These are phyloP conservation scores for Trypanosoma melophagium DNA, from an alignment of 208 protist genomes.

Conservation along the genomic window DNA sequence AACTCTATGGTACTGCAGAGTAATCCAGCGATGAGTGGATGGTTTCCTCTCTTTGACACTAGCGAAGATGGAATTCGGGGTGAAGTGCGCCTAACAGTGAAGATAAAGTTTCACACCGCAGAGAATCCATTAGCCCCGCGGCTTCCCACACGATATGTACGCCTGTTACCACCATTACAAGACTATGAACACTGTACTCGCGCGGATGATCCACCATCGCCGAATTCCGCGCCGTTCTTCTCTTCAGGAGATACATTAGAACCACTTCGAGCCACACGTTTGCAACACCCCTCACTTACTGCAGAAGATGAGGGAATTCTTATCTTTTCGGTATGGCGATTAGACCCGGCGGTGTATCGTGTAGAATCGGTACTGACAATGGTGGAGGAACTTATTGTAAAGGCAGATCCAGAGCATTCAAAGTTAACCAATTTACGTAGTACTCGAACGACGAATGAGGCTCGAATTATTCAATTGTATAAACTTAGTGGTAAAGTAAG, in stretches of 20 bases:
- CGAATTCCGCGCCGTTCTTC: slow-evolving; percentile 1
- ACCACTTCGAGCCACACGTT: slow-evolving; percentile 49
- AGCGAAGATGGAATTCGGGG: slow-evolving; percentile 67
- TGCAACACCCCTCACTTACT: slow-evolving; percentile 76
- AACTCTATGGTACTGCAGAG: slow-evolving; percentile 83
- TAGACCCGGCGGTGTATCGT: slow-evolving; percentile 85
- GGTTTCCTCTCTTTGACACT: slow-evolving; percentile 92
- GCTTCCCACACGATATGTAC: slow-evolving; percentile 67
- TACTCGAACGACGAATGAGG: slow-evolving; percentile 78
- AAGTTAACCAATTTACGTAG: slow-evolving; percentile 83
- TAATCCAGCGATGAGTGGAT: slow-evolving; percentile 71
- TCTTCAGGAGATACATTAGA: slow-evolving; percentile 39
- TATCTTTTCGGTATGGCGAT: slow-evolving; percentile 80
- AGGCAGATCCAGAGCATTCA: slow-evolving; percentile 89
- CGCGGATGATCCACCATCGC: slow-evolving; percentile 2
- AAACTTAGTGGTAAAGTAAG: slow-evolving; percentile 90
- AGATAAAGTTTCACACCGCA: slow-evolving; percentile 88
- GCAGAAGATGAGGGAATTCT: slow-evolving; percentile 83
- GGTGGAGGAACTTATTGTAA: slow-evolving; percentile 91
- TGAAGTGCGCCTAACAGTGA: slow-evolving; percentile 85
- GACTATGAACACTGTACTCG: slow-evolving; percentile 10
- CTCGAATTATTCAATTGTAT: slow-evolving; percentile 83
- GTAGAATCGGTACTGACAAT: slow-evolving; percentile 80
- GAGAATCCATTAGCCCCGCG: slow-evolving; percentile 83
- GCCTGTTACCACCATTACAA: slow-evolving; percentile 8